Conservation (phyloP, 176 grass and related monocot genomes). For the Puccinellia tenuiflora region DNA sequence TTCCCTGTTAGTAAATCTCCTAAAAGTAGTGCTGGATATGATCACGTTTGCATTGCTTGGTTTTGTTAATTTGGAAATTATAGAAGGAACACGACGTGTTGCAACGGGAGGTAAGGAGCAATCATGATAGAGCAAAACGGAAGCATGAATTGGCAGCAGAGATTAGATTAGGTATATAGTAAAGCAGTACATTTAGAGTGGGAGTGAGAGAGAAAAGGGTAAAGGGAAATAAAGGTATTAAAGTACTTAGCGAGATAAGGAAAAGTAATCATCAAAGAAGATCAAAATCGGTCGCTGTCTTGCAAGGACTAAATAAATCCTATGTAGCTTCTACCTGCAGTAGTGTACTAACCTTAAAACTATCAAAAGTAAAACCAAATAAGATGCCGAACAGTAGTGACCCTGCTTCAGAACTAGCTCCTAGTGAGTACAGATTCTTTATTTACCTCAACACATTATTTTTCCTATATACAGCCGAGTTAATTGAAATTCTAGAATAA, state of each 20-base stretch:
- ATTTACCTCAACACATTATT: background rate
- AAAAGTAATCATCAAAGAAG: constrained; percentile 27
- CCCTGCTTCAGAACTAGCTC: background rate
- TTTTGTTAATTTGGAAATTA: constrained; percentile 7
- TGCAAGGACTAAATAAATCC: constrained; percentile 29
- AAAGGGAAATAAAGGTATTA: constrained; percentile 15
- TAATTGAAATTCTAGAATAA: background rate
- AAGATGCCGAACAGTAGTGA: constrained; percentile 7
- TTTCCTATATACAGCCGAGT: background rate
- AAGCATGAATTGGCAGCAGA: background rate
- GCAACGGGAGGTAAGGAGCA: constrained; percentile 11
- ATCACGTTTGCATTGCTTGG: background rate
- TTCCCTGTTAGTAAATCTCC: constrained; percentile 1
- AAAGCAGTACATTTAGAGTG: constrained; percentile 22
- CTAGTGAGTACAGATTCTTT: background rate
- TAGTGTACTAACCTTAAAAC: constrained; percentile 51
- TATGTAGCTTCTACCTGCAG: background rate
- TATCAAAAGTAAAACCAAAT: constrained; percentile 24
- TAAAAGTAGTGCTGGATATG: constrained; percentile 21
- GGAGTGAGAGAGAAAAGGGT: background rate
- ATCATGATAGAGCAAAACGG: constrained; percentile 13
- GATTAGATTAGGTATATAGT: constrained; percentile 25
- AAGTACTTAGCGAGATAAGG: constrained; percentile 25
- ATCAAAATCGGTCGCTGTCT: constrained; percentile 30
- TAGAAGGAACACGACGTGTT: background rate